These are phyloP conservation scores for Trichoderma sp. DNA, from an alignment of 2,329 filamentous ascomycete genomes.

Conservation along the genomic window DNA sequence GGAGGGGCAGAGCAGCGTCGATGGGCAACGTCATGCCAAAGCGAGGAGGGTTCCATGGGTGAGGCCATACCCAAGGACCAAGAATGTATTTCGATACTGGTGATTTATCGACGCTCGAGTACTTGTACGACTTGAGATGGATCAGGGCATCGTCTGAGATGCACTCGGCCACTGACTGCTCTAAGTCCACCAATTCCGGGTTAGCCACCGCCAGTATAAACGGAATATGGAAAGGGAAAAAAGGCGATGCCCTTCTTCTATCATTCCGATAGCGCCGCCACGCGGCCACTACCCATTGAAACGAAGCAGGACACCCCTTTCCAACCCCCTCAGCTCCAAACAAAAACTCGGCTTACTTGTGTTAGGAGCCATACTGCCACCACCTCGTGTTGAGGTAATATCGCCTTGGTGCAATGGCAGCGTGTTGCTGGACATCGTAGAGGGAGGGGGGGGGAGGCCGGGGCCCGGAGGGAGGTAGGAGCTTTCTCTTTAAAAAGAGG, in stretches of 20 bases:
- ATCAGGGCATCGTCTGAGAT: constrained; percentile 88
- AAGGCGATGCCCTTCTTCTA: constrained; percentile 18
- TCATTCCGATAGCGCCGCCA: constrained; percentile 10
- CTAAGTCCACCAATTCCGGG: constrained; percentile 32
- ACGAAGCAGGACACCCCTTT: neutral
- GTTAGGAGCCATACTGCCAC: constrained; percentile 41
- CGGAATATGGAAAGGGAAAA: neutral
- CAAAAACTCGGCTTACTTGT: constrained; percentile 36
- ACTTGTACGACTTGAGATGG: constrained; percentile 95
- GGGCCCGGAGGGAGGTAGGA: constrained; percentile 21
- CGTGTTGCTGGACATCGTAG: constrained; percentile 40
- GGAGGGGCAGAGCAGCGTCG: constrained; percentile 1
- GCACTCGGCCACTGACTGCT: constrained; percentile 65
- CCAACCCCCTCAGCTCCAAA: neutral
- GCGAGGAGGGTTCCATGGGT: neutral
- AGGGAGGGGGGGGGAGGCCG: constrained; percentile 24
- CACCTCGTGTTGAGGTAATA: constrained; percentile 33
- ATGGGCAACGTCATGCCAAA: constrained; percentile 19
- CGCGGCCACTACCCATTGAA: constrained; percentile 3
- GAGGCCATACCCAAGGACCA: constrained; percentile 79
- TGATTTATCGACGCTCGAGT: constrained; percentile 95
- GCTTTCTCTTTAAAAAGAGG: constrained; percentile 13
- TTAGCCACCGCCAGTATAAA: constrained; percentile 6
- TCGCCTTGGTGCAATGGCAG: constrained; percentile 40
- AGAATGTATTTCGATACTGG: constrained; percentile 91